phyloP scores from a whole-genome alignment of 2,329 filamentous ascomycete species.

The Monilinia aucupariae region DNA sequence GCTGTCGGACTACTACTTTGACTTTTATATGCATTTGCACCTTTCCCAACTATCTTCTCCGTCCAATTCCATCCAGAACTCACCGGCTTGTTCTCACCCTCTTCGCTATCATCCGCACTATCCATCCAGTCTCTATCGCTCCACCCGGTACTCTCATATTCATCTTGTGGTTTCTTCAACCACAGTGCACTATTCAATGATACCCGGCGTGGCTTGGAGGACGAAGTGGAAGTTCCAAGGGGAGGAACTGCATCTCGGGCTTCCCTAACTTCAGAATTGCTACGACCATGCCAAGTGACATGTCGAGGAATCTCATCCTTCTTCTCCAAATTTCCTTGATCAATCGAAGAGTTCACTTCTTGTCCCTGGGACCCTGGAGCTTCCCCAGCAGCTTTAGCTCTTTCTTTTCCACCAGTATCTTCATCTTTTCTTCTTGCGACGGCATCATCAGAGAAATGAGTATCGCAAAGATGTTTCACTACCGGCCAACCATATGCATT shows the following conservation, averaged over 20 bases:
- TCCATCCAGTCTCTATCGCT: constrained; percentile 61
- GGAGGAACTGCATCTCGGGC: constrained; percentile 37
- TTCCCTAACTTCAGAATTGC: constrained; percentile 45
- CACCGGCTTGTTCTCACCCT: constrained; percentile 17
- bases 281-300: constrained; percentile 38
- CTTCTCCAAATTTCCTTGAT: not conserved
- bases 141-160: constrained; percentile 52
- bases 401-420: constrained; percentile 60
- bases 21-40: constrained; percentile 7
- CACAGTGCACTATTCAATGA: constrained; percentile 1
- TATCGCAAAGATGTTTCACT: constrained; percentile 87
- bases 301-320: not conserved
- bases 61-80: constrained; percentile 47
- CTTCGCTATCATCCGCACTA: constrained; percentile 42
- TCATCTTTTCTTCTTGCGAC: constrained; percentile 62
- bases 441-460: constrained; percentile 79
- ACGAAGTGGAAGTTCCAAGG: constrained; percentile 23
- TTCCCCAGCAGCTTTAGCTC: constrained; percentile 55
- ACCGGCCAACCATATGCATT: constrained; percentile 99
- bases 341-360: constrained; percentile 48
- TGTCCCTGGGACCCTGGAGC: constrained; percentile 57
- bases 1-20: not conserved
- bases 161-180: constrained; percentile 1
- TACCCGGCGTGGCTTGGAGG: constrained; percentile 10
- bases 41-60: constrained; percentile 49